Conservation (phyloP, 768 basidiomycete species). For the Tricholoma hemisulphureum region DNA sequence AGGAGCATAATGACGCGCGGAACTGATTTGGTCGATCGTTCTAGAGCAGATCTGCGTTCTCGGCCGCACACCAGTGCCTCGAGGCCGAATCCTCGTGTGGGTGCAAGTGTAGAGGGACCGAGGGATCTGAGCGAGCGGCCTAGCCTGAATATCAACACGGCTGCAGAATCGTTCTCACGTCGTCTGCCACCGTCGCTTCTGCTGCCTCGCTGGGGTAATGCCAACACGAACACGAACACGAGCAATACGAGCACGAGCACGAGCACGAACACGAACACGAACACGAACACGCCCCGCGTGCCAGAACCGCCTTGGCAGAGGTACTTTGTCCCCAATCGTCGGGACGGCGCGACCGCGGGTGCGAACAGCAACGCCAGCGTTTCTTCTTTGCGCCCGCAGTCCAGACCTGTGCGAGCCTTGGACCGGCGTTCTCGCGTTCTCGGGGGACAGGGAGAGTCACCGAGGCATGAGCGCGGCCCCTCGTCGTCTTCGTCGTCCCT, state of each 20-base stretch:
- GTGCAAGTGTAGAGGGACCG: background rate
- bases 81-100: background rate
- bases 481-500: background rate
- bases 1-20: background rate
- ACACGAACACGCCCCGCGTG: background rate
- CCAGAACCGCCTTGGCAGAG: background rate
- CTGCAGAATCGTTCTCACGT: background rate
- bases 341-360: background rate
- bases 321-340: background rate
- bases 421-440: background rate
- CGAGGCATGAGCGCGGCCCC: background rate
- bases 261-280: background rate
- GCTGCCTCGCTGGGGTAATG: background rate
- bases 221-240: background rate
- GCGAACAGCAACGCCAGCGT: background rate
- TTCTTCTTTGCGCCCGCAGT: background rate
- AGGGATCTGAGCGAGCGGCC: background rate
- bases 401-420: background rate
- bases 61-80: background rate
- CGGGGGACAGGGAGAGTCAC: background rate
- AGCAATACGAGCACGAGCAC: background rate
- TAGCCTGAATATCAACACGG: background rate
- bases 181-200: background rate
- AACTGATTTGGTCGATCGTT: background rate
- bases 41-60: background rate